phyloP scores from a whole-genome alignment of 2,329 filamentous ascomycete genomes.

The Thielaviopsis musarum region DNA sequence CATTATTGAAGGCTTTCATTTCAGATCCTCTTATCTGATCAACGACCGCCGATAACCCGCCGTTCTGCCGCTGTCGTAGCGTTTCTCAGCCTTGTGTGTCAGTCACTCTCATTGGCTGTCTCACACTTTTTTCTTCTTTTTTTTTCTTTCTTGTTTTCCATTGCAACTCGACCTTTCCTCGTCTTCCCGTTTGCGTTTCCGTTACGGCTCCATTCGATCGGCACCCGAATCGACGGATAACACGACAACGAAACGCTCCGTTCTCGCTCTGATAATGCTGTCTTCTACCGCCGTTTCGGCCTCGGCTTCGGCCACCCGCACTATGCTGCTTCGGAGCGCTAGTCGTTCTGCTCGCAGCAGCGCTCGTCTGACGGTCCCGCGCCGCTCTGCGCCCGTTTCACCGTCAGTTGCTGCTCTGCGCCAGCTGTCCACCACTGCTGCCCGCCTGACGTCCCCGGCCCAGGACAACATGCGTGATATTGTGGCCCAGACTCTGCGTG shows the following conservation, averaged over 20 bases:
- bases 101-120: not conserved
- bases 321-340: conserved; percentile 3
- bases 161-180: not conserved
- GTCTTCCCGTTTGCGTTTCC: not conserved
- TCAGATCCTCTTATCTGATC: not conserved
- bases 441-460: conserved; percentile 15
- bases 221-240: not conserved
- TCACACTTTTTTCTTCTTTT: not conserved
- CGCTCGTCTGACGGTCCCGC: not conserved
- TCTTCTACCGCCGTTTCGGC: conserved; percentile 9
- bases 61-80: not conserved
- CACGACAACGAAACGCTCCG: not conserved
- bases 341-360: conserved; percentile 1
- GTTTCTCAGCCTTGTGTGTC: not conserved
- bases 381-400: not conserved
- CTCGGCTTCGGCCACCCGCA: conserved; percentile 7
- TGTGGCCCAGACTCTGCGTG: conserved; percentile 53
- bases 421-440: conserved; percentile 8
- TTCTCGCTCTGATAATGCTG: conserved; percentile 6
- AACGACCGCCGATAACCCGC: not conserved
- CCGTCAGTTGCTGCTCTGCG: conserved; percentile 3
- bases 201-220: not conserved
- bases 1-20: not conserved
- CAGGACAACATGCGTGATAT: conserved; percentile 19
- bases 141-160: not conserved